These are phyloP conservation scores for Cercospora zeae-maydis DNA, from an alignment of 2,329 filamentous ascomycete genomes.

Conservation along the genomic window DNA sequence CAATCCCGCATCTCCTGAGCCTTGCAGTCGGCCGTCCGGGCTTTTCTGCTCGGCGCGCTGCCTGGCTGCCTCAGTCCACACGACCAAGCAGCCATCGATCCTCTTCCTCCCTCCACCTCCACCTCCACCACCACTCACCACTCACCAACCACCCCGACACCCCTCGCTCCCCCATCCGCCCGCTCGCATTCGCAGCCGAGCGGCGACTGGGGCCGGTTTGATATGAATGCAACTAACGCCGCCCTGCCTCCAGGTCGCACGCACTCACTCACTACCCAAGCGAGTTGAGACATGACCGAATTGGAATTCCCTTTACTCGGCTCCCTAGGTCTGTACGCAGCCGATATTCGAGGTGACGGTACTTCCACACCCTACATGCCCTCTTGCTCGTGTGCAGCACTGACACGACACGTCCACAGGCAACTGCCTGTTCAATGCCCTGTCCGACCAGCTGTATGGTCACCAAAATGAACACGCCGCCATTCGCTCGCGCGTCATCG, in stretches of 20 bases:
- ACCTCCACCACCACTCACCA: neutral
- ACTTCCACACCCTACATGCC: conserved; percentile 35
- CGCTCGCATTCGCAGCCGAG: neutral
- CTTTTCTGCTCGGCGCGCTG: neutral
- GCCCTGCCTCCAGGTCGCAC: conserved; percentile 1
- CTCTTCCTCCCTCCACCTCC: neutral
- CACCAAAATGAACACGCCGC: conserved; percentile 54
- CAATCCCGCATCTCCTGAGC: conserved; percentile 7
- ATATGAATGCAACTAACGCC: conserved; percentile 9
- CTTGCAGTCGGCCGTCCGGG: too few relatives aligned
- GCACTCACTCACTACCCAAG: neutral
- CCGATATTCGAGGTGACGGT: conserved; percentile 61
- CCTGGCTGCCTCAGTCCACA: too few relatives aligned
- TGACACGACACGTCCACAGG: conserved; percentile 44
- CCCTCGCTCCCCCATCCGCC: neutral
- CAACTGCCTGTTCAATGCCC: conserved; percentile 66
- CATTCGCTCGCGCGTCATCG: conserved; percentile 58
- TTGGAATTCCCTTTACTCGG: conserved; percentile 56
- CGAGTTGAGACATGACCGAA: conserved; percentile 18
- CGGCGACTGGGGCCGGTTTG: neutral
- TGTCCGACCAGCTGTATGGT: conserved; percentile 65
- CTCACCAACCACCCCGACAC: neutral
- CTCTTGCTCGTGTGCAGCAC: conserved; percentile 11
- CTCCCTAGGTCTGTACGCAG: conserved; percentile 56
- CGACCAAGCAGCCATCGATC: neutral